Evolutionary conservation across 495 filamentous ascomycete species (phyloP).

Genomic region (Penicillium mononematosum): DNA sequence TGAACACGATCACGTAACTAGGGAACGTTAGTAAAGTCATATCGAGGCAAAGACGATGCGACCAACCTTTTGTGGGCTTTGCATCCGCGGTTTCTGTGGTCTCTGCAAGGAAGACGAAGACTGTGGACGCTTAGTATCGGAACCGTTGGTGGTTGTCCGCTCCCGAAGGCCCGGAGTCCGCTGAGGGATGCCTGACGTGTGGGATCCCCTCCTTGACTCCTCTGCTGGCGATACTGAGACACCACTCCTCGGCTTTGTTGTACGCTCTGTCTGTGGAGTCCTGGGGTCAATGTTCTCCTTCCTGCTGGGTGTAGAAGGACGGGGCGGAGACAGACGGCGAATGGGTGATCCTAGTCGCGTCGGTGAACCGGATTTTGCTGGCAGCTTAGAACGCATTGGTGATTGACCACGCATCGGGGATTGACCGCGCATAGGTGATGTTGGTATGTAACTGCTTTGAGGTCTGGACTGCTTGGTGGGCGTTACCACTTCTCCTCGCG

Average conservation of each 20-base stretch:
- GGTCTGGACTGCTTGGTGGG: slow-evolving; percentile 36
- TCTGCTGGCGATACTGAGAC: slow-evolving; percentile 41
- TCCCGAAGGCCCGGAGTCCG: slow-evolving; percentile 51
- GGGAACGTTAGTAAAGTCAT: background rate
- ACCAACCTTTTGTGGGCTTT: slow-evolving; percentile 76
- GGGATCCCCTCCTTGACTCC: slow-evolving; percentile 48
- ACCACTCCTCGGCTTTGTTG: slow-evolving; percentile 39
- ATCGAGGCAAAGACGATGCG: background rate
- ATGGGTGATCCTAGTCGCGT: slow-evolving; percentile 35
- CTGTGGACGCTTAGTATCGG: slow-evolving; percentile 35
- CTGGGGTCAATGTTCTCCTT: slow-evolving; percentile 56
- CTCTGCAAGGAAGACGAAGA: slow-evolving; percentile 39
- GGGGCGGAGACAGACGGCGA: slow-evolving; percentile 39
- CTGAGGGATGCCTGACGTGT: slow-evolving; percentile 55
- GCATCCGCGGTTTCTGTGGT: slow-evolving; percentile 73
- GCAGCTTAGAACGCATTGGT: slow-evolving; percentile 32
- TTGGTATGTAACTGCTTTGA: slow-evolving; percentile 35
- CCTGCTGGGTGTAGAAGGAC: slow-evolving; percentile 49
- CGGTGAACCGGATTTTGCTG: slow-evolving; percentile 33
- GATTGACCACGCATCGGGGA: slow-evolving; percentile 16
- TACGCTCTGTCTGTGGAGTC: slow-evolving; percentile 32
- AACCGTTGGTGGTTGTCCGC: slow-evolving; percentile 45
- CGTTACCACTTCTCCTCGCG: slow-evolving; percentile 33
- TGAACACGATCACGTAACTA: slow-evolving; percentile 81
- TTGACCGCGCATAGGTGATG: slow-evolving; percentile 30